phyloP scores from a whole-genome alignment of 2,329 filamentous ascomycete genomes.

The Fusarium marasasianum region DNA sequence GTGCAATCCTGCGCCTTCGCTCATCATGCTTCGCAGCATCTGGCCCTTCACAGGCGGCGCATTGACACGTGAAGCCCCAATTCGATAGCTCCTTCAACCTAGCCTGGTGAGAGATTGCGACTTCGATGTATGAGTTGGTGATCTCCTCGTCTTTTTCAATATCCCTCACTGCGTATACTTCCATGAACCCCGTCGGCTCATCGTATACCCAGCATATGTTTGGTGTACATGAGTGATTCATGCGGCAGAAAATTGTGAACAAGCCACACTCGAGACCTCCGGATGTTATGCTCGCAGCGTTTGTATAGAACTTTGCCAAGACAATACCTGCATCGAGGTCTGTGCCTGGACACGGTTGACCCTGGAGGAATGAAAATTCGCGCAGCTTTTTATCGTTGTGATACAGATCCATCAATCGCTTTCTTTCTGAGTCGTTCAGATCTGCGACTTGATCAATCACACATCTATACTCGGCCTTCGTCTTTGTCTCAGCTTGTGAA shows the following conservation, averaged over 20 bases:
- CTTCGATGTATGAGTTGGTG: constrained; percentile 20
- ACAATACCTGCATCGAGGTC: constrained; percentile 1
- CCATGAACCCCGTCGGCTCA: constrained; percentile 4
- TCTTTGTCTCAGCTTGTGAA: neutral
- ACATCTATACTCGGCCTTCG: constrained; percentile 3
- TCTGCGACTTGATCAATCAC: neutral
- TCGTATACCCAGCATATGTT: constrained; percentile 18
- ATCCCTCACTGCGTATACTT: constrained; percentile 4
- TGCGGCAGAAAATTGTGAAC: constrained; percentile 12
- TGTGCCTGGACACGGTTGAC: neutral
- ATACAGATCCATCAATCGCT: neutral
- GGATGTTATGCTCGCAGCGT: constrained; percentile 6
- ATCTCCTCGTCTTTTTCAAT: constrained; percentile 3
- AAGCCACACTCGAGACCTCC: constrained; percentile 2
- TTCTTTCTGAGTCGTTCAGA: neutral
- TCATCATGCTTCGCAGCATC: neutral
- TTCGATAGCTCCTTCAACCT: constrained; percentile 4
- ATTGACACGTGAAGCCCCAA: constrained; percentile 2
- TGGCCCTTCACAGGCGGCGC: neutral
- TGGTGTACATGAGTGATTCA: constrained; percentile 20
- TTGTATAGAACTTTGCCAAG: constrained; percentile 20
- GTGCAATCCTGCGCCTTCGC: constrained; percentile 9
- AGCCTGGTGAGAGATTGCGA: neutral
- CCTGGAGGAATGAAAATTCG: constrained; percentile 15
- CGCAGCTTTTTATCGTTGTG: constrained; percentile 11